A percentile compares a stretch with the other conserved stretches of the same genome.
Evolutionary conservation across 768 basidiomycete species (phyloP).

Genomic region (Leccinum rimulosum): DNA sequence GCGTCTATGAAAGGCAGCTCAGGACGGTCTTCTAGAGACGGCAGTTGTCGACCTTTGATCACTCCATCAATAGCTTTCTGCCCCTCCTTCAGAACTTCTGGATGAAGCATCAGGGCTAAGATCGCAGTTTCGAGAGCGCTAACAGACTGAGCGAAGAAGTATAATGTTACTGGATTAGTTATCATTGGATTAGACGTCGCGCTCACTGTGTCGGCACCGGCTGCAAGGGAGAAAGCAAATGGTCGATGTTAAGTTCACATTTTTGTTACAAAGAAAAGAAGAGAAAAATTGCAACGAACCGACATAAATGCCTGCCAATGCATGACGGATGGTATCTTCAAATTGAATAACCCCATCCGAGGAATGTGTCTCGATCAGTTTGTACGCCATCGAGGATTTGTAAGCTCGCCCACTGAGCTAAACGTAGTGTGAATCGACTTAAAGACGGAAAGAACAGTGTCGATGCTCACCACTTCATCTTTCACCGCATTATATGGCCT

Average conservation of each 20-base stretch:
- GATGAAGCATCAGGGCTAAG: constrained; percentile 4
- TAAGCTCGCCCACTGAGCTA: constrained; percentile 3
- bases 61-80: background rate
- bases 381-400: constrained; percentile 7
- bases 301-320: constrained; percentile 4
- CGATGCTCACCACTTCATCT: constrained; percentile 1
- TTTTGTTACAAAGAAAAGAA: background rate
- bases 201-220: constrained; percentile 7
- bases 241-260: background rate
- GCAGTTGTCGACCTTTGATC: background rate
- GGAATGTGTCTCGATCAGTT: background rate
- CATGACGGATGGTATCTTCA: constrained; percentile 5
- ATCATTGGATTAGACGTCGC: background rate
- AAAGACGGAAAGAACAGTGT: background rate
- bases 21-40: constrained; percentile 1
- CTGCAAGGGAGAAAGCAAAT: background rate
- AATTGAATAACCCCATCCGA: background rate
- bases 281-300: background rate
- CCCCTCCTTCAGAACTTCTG: constrained; percentile 1
- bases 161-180: background rate
- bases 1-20: constrained; percentile 3
- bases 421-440: background rate
- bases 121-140: constrained; percentile 2
- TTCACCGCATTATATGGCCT: constrained; percentile 2
- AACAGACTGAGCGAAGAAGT: background rate